These are phyloP conservation scores for Hypoxylon sp. DNA, from an alignment of 2,329 filamentous ascomycete genomes.

Conservation along the genomic window DNA sequence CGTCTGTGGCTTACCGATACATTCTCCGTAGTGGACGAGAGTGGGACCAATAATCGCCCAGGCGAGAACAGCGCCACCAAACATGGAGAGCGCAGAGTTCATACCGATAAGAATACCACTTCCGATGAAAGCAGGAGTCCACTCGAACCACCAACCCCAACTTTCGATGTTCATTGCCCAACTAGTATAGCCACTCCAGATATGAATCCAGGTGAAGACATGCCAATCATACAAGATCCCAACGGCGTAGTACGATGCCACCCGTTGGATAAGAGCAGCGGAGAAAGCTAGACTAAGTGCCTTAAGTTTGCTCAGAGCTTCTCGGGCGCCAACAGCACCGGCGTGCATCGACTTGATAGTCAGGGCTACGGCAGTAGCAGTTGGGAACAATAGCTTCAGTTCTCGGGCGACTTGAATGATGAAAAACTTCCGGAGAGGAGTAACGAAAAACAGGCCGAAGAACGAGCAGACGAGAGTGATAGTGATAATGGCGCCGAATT, in stretches of 20 bases:
- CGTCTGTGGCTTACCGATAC: conserved; percentile 57
- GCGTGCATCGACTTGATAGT: conserved; percentile 73
- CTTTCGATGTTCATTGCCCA: conserved; percentile 67
- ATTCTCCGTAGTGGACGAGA: conserved; percentile 67
- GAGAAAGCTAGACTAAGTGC: conserved; percentile 66
- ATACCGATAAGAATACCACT: conserved; percentile 71
- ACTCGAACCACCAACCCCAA: conserved; percentile 72
- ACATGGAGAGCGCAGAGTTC: conserved; percentile 71
- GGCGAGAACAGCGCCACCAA: conserved; percentile 67
- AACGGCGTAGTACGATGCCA: conserved; percentile 69
- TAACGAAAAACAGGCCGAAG: conserved; percentile 75
- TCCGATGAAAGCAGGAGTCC: conserved; percentile 72
- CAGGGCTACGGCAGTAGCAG: conserved; percentile 70
- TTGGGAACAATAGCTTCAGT: conserved; percentile 71
- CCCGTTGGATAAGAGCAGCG: conserved; percentile 64
- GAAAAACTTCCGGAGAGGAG: conserved; percentile 77
- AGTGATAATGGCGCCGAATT: conserved; percentile 71
- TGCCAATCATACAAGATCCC: conserved; percentile 73
- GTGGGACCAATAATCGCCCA: conserved; percentile 71
- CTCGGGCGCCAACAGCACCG: conserved; percentile 63
- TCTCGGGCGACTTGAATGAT: conserved; percentile 75
- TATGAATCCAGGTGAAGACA: conserved; percentile 67
- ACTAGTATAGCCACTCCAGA: conserved; percentile 57
- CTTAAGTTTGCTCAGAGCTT: conserved; percentile 70
- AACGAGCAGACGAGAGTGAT: conserved; percentile 74